Conservation (phyloP, 2,329 filamentous ascomycete species). For the Colletotrichum camelliae region DNA sequence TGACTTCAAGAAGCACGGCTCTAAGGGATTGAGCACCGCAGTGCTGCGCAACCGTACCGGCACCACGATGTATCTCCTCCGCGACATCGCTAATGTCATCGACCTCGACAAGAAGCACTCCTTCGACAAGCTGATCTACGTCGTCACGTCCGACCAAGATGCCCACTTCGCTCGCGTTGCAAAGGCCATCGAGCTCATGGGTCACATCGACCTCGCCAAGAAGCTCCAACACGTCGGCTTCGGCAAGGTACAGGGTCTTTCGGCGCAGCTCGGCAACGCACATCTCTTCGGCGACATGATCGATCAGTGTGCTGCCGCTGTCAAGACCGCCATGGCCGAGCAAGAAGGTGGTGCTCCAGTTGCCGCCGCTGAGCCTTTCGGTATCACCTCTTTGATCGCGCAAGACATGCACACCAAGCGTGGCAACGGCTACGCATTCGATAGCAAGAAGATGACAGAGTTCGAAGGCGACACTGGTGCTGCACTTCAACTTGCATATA, state of each 20-base stretch:
- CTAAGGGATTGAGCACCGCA: constrained; percentile 71
- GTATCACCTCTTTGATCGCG: constrained; percentile 74
- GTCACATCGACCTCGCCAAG: constrained; percentile 31
- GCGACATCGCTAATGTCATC: constrained; percentile 70
- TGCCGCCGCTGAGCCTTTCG: constrained; percentile 67
- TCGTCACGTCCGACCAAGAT: constrained; percentile 41
- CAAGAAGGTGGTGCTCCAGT: constrained; percentile 68
- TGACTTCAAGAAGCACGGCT: constrained; percentile 71
- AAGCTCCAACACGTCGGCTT: constrained; percentile 48
- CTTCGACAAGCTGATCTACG: constrained; percentile 46
- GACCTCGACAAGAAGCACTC: constrained; percentile 61
- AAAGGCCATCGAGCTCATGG: constrained; percentile 41
- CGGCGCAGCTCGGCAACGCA: constrained; percentile 49
- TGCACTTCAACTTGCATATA: constrained; percentile 75
- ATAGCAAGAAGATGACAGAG: constrained; percentile 64
- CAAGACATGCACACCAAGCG: constrained; percentile 33
- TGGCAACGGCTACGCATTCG: constrained; percentile 25
- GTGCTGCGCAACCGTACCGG: constrained; percentile 69
- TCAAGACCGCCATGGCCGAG: constrained; percentile 67
- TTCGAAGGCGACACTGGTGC: constrained; percentile 78
- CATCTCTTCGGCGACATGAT: constrained; percentile 64
- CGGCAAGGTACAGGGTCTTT: constrained; percentile 51
- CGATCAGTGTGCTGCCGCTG: constrained; percentile 52
- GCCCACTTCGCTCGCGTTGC: constrained; percentile 37
- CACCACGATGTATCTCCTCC: constrained; percentile 71